Percentiles rank a stretch among this genome's conserved stretches.
Evolutionary conservation across 2,329 filamentous ascomycete genomes (phyloP).

Genomic region (Trichophyton equinum): DNA sequence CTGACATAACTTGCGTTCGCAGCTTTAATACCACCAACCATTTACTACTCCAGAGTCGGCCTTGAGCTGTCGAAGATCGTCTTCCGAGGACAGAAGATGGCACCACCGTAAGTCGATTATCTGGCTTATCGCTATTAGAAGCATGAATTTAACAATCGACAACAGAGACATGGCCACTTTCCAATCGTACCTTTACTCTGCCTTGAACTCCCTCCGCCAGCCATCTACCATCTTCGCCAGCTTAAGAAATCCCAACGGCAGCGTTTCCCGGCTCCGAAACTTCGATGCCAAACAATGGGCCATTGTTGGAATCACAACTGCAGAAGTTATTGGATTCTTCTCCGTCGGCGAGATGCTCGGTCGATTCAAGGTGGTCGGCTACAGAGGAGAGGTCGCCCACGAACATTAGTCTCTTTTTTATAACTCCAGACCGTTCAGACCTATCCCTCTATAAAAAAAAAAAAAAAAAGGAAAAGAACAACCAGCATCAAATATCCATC

Average conservation of each 20-base stretch:
- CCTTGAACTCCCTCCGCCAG: constrained; percentile 59
- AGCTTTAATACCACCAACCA: constrained; percentile 52
- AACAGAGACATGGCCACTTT: constrained; percentile 64
- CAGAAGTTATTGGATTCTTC: constrained; percentile 93
- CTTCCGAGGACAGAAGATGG: constrained; percentile 80
- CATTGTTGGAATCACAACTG: constrained; percentile 62
- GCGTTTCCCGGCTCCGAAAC: constrained; percentile 48
- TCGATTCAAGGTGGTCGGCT: constrained; percentile 87
- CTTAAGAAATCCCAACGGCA: constrained; percentile 7
- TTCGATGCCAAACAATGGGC: constrained; percentile 58
- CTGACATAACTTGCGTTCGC: neutral
- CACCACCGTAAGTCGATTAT: constrained; percentile 64
- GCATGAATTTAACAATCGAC: constrained; percentile 5
- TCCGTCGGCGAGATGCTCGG: constrained; percentile 95
- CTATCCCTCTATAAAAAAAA: neutral
- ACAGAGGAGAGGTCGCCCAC: constrained; percentile 56
- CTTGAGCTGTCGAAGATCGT: constrained; percentile 81
- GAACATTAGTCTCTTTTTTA: constrained; percentile 18
- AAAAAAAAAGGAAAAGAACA: neutral
- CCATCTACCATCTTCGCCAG: constrained; percentile 46
- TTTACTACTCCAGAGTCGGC: constrained; percentile 87
- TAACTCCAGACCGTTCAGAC: neutral
- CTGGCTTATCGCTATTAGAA: neutral
- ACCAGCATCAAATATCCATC: neutral
- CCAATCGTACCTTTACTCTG: constrained; percentile 71